Evolutionary conservation across 148 eudicot species (phyloP).

Genomic region (Spergularia marina): DNA sequence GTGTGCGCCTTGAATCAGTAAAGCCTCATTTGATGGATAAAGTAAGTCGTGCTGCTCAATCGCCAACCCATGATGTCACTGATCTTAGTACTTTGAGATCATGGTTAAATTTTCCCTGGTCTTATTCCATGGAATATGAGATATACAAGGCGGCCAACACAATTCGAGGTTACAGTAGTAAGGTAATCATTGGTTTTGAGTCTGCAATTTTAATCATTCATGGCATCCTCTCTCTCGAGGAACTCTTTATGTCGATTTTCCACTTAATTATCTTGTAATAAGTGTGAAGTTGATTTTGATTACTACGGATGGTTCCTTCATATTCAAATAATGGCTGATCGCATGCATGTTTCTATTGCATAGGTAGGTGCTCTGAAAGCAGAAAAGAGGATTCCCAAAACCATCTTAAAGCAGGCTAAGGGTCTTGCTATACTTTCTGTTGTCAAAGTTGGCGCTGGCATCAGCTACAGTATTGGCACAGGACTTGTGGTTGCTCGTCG

Average conservation of each 20-base stretch:
- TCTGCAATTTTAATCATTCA: too few species aligned
- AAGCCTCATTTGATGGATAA: constrained; percentile 60
- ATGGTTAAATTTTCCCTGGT: constrained; percentile 74
- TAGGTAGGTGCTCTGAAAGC: constrained; percentile 52
- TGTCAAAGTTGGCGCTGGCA: constrained; percentile 60
- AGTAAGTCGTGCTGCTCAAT: constrained; percentile 63
- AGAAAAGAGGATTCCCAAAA: constrained; percentile 55
- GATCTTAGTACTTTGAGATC: constrained; percentile 64
- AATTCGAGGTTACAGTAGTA: constrained; percentile 36
- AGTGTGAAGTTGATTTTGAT: neutral
- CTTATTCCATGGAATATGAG: constrained; percentile 65
- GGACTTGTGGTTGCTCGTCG: constrained; percentile 60
- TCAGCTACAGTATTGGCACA: constrained; percentile 67
- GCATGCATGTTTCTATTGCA: neutral
- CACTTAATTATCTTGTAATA: neutral
- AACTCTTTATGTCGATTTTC: too few species aligned
- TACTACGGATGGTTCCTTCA: neutral
- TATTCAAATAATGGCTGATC: neutral
- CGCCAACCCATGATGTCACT: constrained; percentile 61
- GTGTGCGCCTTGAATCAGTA: constrained; percentile 57
- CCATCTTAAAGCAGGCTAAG: constrained; percentile 53
- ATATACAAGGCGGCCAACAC: constrained; percentile 72
- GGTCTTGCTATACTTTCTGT: constrained; percentile 66
- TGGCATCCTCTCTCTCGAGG: too few species aligned
- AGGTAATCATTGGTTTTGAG: constrained; percentile 32